phyloP scores from a whole-genome alignment of 2,329 filamentous ascomycete species.

The Botrytis pseudocinerea region DNA sequence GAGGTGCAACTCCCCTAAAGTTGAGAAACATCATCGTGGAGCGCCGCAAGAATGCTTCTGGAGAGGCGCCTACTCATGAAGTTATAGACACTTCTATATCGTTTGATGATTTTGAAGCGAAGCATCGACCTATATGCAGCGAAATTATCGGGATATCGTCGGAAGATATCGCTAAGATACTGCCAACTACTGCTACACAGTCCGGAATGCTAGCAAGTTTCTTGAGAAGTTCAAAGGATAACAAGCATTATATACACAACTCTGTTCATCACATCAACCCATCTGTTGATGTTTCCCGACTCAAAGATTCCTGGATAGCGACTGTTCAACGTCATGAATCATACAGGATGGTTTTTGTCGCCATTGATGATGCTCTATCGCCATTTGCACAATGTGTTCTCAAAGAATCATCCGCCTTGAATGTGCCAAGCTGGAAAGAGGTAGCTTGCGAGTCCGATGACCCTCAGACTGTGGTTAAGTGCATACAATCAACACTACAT shows the following conservation, averaged over 20 bases:
- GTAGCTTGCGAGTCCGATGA: background rate
- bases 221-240: slow-evolving; percentile 2
- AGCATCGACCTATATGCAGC: background rate
- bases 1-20: background rate
- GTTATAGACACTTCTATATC: background rate
- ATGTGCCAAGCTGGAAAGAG: background rate
- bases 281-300: background rate
- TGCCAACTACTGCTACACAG: slow-evolving; percentile 16
- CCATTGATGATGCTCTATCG: slow-evolving; percentile 5
- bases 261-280: slow-evolving; percentile 10
- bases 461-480: background rate
- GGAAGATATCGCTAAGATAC: background rate
- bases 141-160: background rate
- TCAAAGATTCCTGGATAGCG: slow-evolving; percentile 5
- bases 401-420: background rate
- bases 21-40: background rate
- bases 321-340: slow-evolving; percentile 3
- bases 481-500: background rate
- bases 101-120: background rate
- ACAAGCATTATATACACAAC: slow-evolving; percentile 10
- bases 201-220: slow-evolving; percentile 18
- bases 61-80: background rate
- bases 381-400: slow-evolving; percentile 18
- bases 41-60: background rate
- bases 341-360: slow-evolving; percentile 6